A percentile compares a stretch with the other conserved stretches of the same genome.
phyloP scores from a whole-genome alignment of 805 yeast genomes.

The Candida multigemmis region DNA sequence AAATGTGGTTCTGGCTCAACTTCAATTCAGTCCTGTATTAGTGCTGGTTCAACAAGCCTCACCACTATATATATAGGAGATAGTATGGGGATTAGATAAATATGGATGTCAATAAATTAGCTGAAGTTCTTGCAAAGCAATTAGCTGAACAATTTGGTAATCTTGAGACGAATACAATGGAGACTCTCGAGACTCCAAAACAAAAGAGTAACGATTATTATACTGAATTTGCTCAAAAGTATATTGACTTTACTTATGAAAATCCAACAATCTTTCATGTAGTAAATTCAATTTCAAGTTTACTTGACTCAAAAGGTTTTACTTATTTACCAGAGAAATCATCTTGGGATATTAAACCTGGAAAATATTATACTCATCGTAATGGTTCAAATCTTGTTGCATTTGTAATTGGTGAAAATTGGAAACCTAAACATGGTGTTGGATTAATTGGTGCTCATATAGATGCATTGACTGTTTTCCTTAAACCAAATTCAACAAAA shows the following conservation, averaged over 20 bases:
- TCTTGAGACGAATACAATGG: too few species aligned
- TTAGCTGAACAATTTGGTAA: too few species aligned
- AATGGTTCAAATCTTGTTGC: constrained; percentile 28
- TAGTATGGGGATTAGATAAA: too few species aligned
- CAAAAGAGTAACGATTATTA: too few species aligned
- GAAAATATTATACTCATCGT: constrained; percentile 13
- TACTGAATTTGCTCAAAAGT: constrained; percentile 7
- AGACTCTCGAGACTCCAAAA: too few species aligned
- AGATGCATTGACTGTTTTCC: constrained; percentile 24
- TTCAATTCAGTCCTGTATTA: too few species aligned
- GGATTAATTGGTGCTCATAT: constrained; percentile 16
- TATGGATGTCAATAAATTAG: too few species aligned
- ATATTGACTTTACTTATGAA: constrained; percentile 20
- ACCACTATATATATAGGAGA: too few species aligned
- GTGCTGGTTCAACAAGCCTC: too few species aligned
- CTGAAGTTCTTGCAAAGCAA: too few species aligned
- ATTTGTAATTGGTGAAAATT: constrained; percentile 25
- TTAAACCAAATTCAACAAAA: constrained; percentile 10
- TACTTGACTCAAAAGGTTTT: constrained; percentile 19
- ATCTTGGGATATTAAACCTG: constrained; percentile 9
- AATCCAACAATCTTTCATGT: constrained; percentile 36
- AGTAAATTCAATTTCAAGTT: constrained; percentile 11
- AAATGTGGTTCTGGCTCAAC: too few species aligned
- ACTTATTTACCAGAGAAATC: constrained; percentile 14
- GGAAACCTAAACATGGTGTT: constrained; percentile 15